These are phyloP conservation scores for Byssothecium circinans DNA, from an alignment of 2,329 filamentous ascomycete species.

Conservation along the genomic window DNA sequence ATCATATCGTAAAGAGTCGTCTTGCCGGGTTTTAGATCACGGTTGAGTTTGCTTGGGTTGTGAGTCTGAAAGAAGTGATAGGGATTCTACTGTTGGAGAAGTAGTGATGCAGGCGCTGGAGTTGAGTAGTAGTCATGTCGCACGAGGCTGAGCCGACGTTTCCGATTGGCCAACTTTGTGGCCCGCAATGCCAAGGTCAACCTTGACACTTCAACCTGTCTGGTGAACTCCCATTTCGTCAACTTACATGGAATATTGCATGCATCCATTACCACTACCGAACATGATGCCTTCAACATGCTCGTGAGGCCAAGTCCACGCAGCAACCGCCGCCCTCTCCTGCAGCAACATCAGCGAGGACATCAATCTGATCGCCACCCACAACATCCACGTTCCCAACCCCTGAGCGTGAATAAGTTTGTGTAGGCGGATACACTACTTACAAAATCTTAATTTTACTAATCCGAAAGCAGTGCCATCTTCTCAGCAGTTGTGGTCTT, in stretches of 20 bases:
- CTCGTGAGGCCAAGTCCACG: not conserved
- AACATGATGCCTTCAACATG: not conserved
- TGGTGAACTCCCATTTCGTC: not conserved
- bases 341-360: not conserved
- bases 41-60: too few species aligned
- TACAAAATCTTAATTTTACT: not conserved
- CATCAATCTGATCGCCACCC: not conserved
- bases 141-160: not conserved
- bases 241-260: not conserved
- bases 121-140: too few species aligned
- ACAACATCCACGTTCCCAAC: not conserved
- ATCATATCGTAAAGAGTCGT: too few species aligned
- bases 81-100: too few species aligned
- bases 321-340: not conserved
- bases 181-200: too few species aligned
- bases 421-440: constrained; percentile 1
- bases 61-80: too few species aligned
- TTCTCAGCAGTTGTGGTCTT: constrained; percentile 12
- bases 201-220: too few species aligned
- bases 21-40: too few species aligned
- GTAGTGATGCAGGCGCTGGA: too few species aligned
- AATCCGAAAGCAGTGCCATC: not conserved
- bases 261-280: not conserved
- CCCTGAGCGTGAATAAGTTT: constrained; percentile 3
- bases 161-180: not conserved